These are phyloP conservation scores for Pulveroboletus sp. DNA, from an alignment of 768 basidiomycete species.

Conservation along the genomic window DNA sequence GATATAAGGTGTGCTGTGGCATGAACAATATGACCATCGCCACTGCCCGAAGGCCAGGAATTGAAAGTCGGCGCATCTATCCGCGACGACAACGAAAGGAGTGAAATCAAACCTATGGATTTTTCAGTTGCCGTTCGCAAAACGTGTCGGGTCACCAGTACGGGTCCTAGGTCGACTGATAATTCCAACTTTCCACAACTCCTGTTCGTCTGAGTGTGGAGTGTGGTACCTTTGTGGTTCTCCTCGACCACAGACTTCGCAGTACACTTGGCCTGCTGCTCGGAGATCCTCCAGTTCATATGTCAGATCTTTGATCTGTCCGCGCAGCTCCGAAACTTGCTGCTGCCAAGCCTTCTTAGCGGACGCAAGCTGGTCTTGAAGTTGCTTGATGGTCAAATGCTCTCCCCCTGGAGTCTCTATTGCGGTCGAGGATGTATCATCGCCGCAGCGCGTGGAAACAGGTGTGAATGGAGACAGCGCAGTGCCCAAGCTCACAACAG, in stretches of 20 bases:
- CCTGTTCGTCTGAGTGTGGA: conserved; percentile 14
- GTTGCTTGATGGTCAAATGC: conserved; percentile 41
- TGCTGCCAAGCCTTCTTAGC: conserved; percentile 64
- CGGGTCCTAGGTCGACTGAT: conserved; percentile 63
- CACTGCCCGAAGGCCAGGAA: conserved; percentile 13
- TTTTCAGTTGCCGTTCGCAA: conserved; percentile 42
- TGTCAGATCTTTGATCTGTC: conserved; percentile 66
- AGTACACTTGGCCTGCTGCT: conserved; percentile 41
- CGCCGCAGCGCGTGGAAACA: conserved; percentile 29
- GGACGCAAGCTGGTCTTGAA: conserved; percentile 58
- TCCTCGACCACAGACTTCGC: conserved; percentile 60
- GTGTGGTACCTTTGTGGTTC: conserved; percentile 8
- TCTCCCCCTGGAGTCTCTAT: conserved; percentile 37
- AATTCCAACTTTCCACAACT: conserved; percentile 34
- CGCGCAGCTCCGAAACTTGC: conserved; percentile 71
- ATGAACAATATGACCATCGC: conserved; percentile 9
- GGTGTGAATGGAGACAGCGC: conserved; percentile 48
- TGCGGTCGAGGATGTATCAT: conserved; percentile 27
- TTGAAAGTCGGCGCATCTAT: conserved; percentile 11
- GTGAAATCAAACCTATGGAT: conserved; percentile 7
- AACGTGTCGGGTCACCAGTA: conserved; percentile 61
- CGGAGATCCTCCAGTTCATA: conserved; percentile 60
- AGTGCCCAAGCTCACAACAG: conserved; percentile 37
- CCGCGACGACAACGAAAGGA: conserved; percentile 13
- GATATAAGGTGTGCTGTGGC: conserved; percentile 9